A percentile compares a stretch with the other conserved stretches of the same genome.
phyloP scores from a whole-genome alignment of 1,284 basidiomycete genomes.

The Irpex rosettiformis region DNA sequence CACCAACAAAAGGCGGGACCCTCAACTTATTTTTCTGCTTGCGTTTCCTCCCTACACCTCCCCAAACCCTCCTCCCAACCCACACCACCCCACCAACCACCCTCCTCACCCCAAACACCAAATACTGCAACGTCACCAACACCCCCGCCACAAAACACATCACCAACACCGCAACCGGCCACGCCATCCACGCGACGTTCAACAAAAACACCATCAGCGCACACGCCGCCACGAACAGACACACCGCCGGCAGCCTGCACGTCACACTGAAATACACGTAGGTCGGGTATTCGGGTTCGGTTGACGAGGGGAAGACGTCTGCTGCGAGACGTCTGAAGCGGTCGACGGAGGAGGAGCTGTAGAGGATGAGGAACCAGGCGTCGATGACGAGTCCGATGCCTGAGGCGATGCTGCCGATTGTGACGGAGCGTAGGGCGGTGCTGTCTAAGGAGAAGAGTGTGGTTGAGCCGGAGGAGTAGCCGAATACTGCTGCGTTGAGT shows the following conservation, averaged over 20 bases:
- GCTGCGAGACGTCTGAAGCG: conserved; percentile 41
- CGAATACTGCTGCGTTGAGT: conserved; percentile 45
- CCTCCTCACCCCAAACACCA: conserved; percentile 52
- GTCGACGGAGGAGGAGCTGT: conserved; percentile 40
- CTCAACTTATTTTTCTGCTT: neutral
- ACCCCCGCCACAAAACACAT: conserved; percentile 54
- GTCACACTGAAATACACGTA: conserved; percentile 22
- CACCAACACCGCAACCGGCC: conserved; percentile 56
- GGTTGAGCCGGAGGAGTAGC: conserved; percentile 43
- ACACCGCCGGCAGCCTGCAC: conserved; percentile 35
- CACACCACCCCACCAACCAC: conserved; percentile 21
- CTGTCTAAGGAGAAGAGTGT: conserved; percentile 44
- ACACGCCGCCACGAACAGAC: conserved; percentile 18
- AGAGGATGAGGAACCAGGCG: conserved; percentile 60
- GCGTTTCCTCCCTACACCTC: neutral
- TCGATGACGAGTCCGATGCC: conserved; percentile 59
- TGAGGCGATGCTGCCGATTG: conserved; percentile 51
- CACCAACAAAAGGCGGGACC: neutral
- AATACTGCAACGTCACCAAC: conserved; percentile 58
- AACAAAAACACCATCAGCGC: conserved; percentile 57
- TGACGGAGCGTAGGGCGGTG: conserved; percentile 45
- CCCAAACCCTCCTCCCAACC: neutral
- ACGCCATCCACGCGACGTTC: conserved; percentile 56
- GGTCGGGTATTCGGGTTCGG: conserved; percentile 29
- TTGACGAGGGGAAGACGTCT: conserved; percentile 35